Evolutionary conservation across 148 eudicot species (phyloP), one percentile per base, ranked within the genome.

Genomic region (Cornus controversa): DNA sequence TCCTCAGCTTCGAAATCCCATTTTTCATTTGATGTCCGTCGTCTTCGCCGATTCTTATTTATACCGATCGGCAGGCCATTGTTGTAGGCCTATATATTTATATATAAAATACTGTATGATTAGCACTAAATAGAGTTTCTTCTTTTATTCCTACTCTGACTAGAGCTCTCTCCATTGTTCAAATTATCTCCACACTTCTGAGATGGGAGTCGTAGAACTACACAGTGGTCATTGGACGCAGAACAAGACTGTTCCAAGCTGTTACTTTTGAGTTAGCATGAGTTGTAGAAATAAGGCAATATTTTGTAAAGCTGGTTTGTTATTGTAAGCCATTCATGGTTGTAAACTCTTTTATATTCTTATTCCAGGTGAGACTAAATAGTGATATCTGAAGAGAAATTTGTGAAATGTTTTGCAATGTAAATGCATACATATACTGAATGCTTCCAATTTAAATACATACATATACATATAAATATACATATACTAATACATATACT

Each of bases 51-150:
- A 60, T 60, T 73, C 27, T 42, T 58, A n/a, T 42, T 68, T 67
- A 42, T 74, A 29, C 25, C 69, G 13, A 74, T 68, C 73, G 67
- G 77, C 78, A 57, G n/a, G 69, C n/a, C 71, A 25, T 18, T 66
- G 70, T 79, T 67, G 14, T 16, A 9, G 16, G 28, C 76, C 15
- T 29, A 11, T 23, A 24, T 22, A 2, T 54, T 13, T 60, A 4
- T 60, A 58, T 58, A 22, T 58, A 58, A 1, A 28, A 14, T 57
- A 20, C 77, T 5, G 14, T 27, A 2, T 40, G 16, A 62, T 54
- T 7, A 6, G 0, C 24, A 73, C 7, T 73, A 31, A 60, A 27
- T 62, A 24, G 31, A 36, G 22, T 25, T 6, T 4, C 28, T 65
- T 60, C 64, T 20, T 20, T 60, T 22, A 14, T 20, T n/a, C 20